phyloP scores from a whole-genome alignment of 148 eudicot species.

The Fallopia convolvulus region DNA sequence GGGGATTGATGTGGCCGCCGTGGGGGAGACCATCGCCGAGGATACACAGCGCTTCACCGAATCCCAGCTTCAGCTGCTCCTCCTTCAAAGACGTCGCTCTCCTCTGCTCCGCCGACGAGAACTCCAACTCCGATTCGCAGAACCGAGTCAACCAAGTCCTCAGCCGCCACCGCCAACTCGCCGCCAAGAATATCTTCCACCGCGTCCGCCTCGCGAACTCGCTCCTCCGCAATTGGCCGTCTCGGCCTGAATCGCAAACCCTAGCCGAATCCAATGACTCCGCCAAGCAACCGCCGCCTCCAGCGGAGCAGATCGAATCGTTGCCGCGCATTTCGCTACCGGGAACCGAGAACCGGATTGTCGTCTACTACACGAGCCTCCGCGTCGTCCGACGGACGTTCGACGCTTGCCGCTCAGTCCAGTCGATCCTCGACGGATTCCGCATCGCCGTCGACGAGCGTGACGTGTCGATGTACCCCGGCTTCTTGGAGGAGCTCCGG shows the following conservation, averaged over 20 bases:
- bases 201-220: slow-evolving; percentile 45
- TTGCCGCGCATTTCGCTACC: slow-evolving; percentile 31
- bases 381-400: slow-evolving; percentile 32
- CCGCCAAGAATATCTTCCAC: slow-evolving; percentile 39
- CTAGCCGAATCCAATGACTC: not conserved
- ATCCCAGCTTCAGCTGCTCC: slow-evolving; percentile 23
- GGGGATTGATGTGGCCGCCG: slow-evolving; percentile 40
- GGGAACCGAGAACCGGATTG: slow-evolving; percentile 24
- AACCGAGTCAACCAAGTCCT: slow-evolving; percentile 1
- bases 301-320: not conserved
- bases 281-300: not conserved
- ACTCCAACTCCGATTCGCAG: not conserved
- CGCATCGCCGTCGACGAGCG: slow-evolving; percentile 43
- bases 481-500: slow-evolving; percentile 28
- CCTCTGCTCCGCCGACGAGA: slow-evolving; percentile 29
- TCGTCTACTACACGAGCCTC: slow-evolving; percentile 40
- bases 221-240: slow-evolving; percentile 35
- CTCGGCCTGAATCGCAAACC: slow-evolving; percentile 11
- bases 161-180: not conserved
- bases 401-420: slow-evolving; percentile 39
- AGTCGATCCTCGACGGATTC: slow-evolving; percentile 28
- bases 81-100: slow-evolving; percentile 73
- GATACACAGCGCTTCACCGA: slow-evolving; percentile 12
- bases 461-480: slow-evolving; percentile 39
- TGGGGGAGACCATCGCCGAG: slow-evolving; percentile 30